Percentiles rank a stretch among this genome's conserved stretches.
Conservation (phyloP, 139 green algal genomes). For the Mesotaenium endlicherianum region DNA sequence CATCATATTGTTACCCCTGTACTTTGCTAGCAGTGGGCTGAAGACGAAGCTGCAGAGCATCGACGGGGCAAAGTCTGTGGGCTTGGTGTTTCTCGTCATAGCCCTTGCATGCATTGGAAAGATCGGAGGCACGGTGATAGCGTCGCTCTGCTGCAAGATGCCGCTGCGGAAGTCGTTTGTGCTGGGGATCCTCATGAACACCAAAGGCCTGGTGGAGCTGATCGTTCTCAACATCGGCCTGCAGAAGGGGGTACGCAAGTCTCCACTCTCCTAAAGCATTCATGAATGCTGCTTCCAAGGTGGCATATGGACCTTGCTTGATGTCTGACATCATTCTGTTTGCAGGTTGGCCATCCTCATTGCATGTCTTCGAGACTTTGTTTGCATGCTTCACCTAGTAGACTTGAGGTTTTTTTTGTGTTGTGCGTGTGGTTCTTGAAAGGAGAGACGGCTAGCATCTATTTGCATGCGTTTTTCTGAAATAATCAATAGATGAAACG, state of each 20-base stretch:
- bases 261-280: no score
- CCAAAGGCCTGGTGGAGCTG: slow-evolving; percentile 51
- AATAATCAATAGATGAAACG: no score
- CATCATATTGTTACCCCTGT: slow-evolving; percentile 45
- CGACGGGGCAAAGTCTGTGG: not conserved
- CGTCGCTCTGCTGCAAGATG: not conserved
- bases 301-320: no score
- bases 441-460: no score
- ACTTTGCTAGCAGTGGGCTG: slow-evolving; percentile 44
- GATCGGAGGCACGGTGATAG: slow-evolving; percentile 19
- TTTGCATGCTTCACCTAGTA: no score
- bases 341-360: no score
- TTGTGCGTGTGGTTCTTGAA: no score
- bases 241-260: slow-evolving; percentile 4
- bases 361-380: no score
- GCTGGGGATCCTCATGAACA: slow-evolving; percentile 51
- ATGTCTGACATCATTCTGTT: no score
- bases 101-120: slow-evolving; percentile 26
- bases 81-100: slow-evolving; percentile 44
- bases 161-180: slow-evolving; percentile 5
- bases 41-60: slow-evolving; percentile 31
- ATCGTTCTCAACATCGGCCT: slow-evolving; percentile 53
- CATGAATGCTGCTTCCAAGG: no score
- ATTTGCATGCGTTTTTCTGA: no score
- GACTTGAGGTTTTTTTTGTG: no score